Evolutionary conservation across 345 rosid species (phyloP).

Genomic region (Orychophragmus violaceus): DNA sequence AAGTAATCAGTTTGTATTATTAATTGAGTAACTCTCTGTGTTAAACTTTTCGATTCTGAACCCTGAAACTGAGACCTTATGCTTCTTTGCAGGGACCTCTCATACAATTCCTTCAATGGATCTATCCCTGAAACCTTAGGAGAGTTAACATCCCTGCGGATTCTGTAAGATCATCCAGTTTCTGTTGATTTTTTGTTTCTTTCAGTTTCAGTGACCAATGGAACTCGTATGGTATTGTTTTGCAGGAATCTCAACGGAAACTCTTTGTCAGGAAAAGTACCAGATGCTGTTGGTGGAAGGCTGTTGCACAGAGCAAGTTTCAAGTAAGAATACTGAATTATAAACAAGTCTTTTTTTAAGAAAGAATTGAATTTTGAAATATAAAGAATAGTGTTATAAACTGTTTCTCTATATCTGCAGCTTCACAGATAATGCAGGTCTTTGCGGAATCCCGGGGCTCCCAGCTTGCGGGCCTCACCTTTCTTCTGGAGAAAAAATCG

Average conservation of each 20-base stretch:
- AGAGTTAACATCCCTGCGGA: slow-evolving; percentile 57
- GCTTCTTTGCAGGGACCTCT: slow-evolving; percentile 66
- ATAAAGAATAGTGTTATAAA: background rate
- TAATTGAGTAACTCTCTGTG: background rate
- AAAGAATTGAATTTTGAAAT: background rate
- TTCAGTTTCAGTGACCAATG: background rate
- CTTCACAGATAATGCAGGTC: slow-evolving; percentile 89
- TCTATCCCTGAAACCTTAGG: slow-evolving; percentile 92
- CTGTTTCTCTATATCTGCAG: slow-evolving; percentile 39
- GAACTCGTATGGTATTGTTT: background rate
- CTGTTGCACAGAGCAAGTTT: slow-evolving; percentile 92
- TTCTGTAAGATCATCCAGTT: slow-evolving; percentile 52
- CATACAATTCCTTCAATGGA: slow-evolving; percentile 76
- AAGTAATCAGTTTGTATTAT: slow-evolving; percentile 34
- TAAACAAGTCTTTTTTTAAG: background rate
- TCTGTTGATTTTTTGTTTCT: too few species aligned
- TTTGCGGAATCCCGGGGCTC: slow-evolving; percentile 96
- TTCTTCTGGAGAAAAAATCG: slow-evolving; percentile 73
- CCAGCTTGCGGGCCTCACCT: slow-evolving; percentile 74
- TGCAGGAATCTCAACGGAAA: slow-evolving; percentile 91
- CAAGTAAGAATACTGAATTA: slow-evolving; percentile 52
- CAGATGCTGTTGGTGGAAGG: slow-evolving; percentile 85
- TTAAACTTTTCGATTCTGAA: background rate
- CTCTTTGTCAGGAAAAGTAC: slow-evolving; percentile 78
- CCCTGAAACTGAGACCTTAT: background rate